Conservation (phyloP, 2,329 filamentous ascomycete genomes). For the Fusarium sambucinum region DNA sequence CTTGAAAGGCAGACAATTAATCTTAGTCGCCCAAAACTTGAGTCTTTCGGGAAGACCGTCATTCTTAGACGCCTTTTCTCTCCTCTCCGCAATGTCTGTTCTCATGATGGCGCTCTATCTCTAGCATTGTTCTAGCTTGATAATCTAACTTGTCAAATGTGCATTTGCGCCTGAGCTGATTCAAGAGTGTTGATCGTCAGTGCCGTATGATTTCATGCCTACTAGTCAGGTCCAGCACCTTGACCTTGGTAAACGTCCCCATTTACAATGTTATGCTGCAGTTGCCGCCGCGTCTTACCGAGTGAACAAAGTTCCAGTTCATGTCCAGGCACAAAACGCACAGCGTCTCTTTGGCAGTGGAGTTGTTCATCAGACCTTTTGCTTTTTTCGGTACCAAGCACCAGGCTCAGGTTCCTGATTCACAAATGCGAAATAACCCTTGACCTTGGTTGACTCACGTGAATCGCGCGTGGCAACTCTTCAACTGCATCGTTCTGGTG, state of each 20-base stretch:
- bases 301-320: slow-evolving; percentile 4
- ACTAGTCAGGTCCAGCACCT: slow-evolving; percentile 4
- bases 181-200: too few relatives aligned
- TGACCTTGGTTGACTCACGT: slow-evolving; percentile 6
- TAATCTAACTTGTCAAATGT: slow-evolving; percentile 5
- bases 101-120: neutral
- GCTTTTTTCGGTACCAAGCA: slow-evolving; percentile 2
- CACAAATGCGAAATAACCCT: neutral
- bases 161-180: neutral
- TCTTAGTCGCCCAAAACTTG: slow-evolving; percentile 3
- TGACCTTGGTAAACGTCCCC: neutral
- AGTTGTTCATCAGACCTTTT: neutral
- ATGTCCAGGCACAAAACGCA: neutral
- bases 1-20: slow-evolving; percentile 6
- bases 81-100: slow-evolving; percentile 33
- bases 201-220: neutral
- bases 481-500: neutral
- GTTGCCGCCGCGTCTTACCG: neutral
- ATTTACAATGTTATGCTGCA: slow-evolving; percentile 1
- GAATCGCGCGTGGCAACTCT: slow-evolving; percentile 1
- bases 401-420: neutral
- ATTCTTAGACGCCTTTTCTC: neutral
- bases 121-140: neutral
- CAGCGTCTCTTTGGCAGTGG: slow-evolving; percentile 20
- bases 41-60: slow-evolving; percentile 7